Base-by-base conservation (phyloP, 2,329 filamentous ascomycete genomes). In the Sarocladium oryzae region DNA sequence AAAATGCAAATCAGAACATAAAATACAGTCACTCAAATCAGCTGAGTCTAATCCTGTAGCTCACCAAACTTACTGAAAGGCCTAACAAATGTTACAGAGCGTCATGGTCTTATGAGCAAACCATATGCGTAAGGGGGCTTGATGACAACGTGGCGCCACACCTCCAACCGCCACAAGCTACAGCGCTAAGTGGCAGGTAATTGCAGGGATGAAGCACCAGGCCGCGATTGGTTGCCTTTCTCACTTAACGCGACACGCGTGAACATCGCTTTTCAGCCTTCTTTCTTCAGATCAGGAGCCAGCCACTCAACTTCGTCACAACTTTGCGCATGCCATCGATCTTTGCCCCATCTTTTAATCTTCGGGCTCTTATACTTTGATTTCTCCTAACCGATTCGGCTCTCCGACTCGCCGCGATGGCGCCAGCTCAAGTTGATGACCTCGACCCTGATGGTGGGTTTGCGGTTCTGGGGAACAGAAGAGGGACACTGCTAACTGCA, bases 241-340 rank as follows among this genome's bases (percentile, higher is more conserved):
- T 62, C 63, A 63, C 65, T 69, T 67, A 60, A 69, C 67, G 66
- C 66, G 67, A 60, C 59, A 68, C 66, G 66, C 66, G 66, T 63
- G 58, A 58, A 53, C 53, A 45, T 51, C 53, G 49, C 54, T 61
- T 62, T 61, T 63, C 61, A 63, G 59, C 60, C 62, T 63, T 61
- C 56, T 13, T 30, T 7, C 28, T 30, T 53, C 55, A 33, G 26
- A 33, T 15, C 16, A 48, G n/a, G n/a, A 21, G 9, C 20, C 21
- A 45, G 24, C 21, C n/a, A 13, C 26, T 33, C 26, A 7, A 20
- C 26, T 8, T 28, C 23, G 4, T 10, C 21, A 28, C 40, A 8
- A 16, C 7, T 30, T 26, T 28, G 13, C 4, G 13, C 3, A 16
- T 13, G 8, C 21, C 23, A 15, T 13, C 21, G 11, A 20, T 13